Percentiles rank a stretch among this genome's conserved stretches.
Evolutionary conservation across 164 flowering plant genomes (phyloP).

Genomic region (Stephania yunnanensis): DNA sequence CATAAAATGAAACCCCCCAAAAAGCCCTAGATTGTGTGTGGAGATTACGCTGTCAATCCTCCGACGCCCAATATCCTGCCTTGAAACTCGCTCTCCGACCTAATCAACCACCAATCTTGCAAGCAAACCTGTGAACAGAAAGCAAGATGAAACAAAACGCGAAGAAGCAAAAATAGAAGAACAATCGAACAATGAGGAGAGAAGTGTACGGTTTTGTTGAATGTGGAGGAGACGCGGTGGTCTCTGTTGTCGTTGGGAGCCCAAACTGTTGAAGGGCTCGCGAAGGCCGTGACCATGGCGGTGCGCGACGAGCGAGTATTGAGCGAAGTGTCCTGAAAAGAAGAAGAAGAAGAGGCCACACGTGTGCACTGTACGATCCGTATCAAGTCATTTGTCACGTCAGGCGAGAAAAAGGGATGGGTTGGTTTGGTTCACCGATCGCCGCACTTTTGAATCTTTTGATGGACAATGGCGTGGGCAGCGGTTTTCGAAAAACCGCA

Average conservation of each 20-base stretch:
- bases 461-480: too few species aligned
- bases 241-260: neutral
- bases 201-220: conserved; percentile 3
- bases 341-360: too few species aligned
- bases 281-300: neutral
- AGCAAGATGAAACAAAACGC: neutral
- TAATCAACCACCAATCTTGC: conserved; percentile 58
- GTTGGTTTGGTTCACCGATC: too few species aligned
- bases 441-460: too few species aligned
- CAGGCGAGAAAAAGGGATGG: too few species aligned
- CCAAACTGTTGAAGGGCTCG: neutral
- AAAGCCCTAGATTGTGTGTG: conserved; percentile 18
- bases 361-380: too few species aligned
- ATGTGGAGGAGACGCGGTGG: conserved; percentile 3
- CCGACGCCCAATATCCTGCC: conserved; percentile 45
- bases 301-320: neutral
- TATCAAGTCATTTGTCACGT: too few species aligned
- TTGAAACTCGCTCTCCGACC: conserved; percentile 24
- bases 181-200: neutral
- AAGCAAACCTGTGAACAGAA: conserved; percentile 37
- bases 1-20: neutral
- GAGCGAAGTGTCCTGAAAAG: too few species aligned
- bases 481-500: too few species aligned
- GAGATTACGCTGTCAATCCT: conserved; percentile 27
- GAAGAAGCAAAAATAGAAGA: neutral